Conservation (phyloP, 2,329 filamentous ascomycete genomes). For the Aspergillus chevalieri region DNA sequence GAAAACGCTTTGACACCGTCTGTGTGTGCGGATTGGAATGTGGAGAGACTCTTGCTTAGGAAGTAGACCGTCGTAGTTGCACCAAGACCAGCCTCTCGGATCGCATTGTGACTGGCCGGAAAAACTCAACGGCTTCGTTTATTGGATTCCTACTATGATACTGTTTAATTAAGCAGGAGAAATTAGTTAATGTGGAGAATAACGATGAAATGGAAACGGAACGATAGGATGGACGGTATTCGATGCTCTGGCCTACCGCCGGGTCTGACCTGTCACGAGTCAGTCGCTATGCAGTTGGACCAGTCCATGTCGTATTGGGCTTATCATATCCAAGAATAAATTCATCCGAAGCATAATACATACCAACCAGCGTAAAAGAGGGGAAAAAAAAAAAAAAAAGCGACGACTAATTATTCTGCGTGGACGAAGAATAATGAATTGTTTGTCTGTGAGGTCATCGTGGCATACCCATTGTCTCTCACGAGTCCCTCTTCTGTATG, state of each 20-base stretch:
- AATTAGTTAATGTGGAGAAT: too few species aligned
- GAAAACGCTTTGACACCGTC: slow-evolving; percentile 14
- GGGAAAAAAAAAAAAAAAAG: background rate
- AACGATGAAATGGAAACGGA: too few species aligned
- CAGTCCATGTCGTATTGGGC: background rate
- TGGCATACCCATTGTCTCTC: background rate
- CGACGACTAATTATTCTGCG: background rate
- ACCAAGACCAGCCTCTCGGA: too few species aligned
- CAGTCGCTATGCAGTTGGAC: slow-evolving; percentile 10
- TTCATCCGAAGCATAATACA: background rate
- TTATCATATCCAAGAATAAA: slow-evolving; percentile 7
- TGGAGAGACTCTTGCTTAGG: slow-evolving; percentile 1
- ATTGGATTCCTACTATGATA: too few species aligned
- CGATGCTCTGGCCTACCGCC: background rate
- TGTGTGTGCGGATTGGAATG: slow-evolving; percentile 6
- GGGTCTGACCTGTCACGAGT: slow-evolving; percentile 29
- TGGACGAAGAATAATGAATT: background rate
- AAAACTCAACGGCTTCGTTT: too few species aligned
- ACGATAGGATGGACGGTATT: background rate
- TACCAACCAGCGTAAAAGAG: background rate
- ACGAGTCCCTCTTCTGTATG: background rate
- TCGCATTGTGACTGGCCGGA: too few species aligned
- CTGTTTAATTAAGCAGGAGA: too few species aligned
- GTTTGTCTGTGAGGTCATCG: background rate
- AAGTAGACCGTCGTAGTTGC: background rate